A percentile compares a stretch with the other conserved stretches of the same genome.
Evolutionary conservation across 371 early-diverging fungal species (phyloP).

Genomic region (Synchytrium microbalum): DNA sequence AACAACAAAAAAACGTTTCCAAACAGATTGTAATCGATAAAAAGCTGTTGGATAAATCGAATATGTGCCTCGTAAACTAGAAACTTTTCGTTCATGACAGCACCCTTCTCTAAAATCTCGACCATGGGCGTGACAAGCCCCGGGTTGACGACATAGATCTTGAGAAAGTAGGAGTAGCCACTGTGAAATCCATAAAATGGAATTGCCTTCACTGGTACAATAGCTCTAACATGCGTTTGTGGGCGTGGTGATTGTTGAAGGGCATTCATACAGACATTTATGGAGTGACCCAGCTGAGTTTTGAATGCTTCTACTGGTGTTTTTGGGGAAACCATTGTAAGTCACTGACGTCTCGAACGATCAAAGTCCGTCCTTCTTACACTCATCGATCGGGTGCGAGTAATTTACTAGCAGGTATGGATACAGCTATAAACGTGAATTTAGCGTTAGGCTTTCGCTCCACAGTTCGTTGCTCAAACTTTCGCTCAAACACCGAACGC

Average conservation of each 20-base stretch:
- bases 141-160: constrained; percentile 65
- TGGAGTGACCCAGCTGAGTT: neutral
- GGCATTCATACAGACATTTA: neutral
- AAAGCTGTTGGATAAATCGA: constrained; percentile 80
- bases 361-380: too few species aligned
- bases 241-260: neutral
- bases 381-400: constrained; percentile 9
- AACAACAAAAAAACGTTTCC: constrained; percentile 80
- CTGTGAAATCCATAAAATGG: constrained; percentile 82
- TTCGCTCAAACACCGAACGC: neutral
- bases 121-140: constrained; percentile 44
- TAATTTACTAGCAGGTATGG: constrained; percentile 31
- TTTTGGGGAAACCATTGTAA: neutral
- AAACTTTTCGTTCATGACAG: constrained; percentile 53
- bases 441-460: neutral
- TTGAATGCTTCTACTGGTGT: neutral
- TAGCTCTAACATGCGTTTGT: constrained; percentile 18
- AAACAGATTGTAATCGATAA: constrained; percentile 85
- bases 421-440: constrained; percentile 4
- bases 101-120: constrained; percentile 61
- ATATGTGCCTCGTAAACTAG: constrained; percentile 83
- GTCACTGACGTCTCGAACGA: neutral
- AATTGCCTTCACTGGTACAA: constrained; percentile 62
- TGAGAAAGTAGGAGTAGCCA: constrained; percentile 60
- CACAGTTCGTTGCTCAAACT: too few species aligned